Percentiles rank a stretch among this genome's conserved stretches.
These are phyloP conservation scores for Nannizziopsis barbatae DNA, from an alignment of 2,329 filamentous ascomycete genomes.

Conservation along the genomic window DNA sequence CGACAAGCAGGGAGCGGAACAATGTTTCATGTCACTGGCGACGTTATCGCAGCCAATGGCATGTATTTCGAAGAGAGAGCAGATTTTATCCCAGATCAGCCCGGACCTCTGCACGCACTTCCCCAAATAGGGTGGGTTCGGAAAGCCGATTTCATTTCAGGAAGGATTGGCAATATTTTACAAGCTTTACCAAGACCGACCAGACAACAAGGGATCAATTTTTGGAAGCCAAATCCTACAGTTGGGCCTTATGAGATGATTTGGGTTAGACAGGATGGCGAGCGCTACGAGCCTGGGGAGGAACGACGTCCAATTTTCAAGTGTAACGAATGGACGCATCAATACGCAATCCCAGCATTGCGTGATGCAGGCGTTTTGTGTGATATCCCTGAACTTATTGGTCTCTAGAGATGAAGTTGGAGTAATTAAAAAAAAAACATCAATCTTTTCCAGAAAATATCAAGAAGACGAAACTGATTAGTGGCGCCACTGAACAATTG, in stretches of 20 bases:
- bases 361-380: constrained; percentile 13
- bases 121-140: constrained; percentile 13
- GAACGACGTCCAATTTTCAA: constrained; percentile 14
- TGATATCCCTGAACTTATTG: neutral
- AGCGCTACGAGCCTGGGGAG: constrained; percentile 13
- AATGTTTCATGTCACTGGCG: constrained; percentile 15
- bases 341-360: constrained; percentile 15
- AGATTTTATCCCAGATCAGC: neutral
- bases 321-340: constrained; percentile 15
- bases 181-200: constrained; percentile 11
- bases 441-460: too few species aligned
- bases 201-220: constrained; percentile 15
- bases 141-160: constrained; percentile 10
- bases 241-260: constrained; percentile 10
- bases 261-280: constrained; percentile 14
- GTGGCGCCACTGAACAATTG: too few species aligned
- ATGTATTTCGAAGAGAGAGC: constrained; percentile 14
- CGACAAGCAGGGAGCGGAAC: constrained; percentile 1
- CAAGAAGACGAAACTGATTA: too few species aligned
- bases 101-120: constrained; percentile 6
- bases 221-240: constrained; percentile 12
- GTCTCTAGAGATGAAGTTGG: neutral
- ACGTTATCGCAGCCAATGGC: constrained; percentile 12
- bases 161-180: constrained; percentile 12
- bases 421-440: too few species aligned